Evolutionary conservation across 1,284 basidiomycete genomes (phyloP).

Genomic region (Puccinia hordei): DNA sequence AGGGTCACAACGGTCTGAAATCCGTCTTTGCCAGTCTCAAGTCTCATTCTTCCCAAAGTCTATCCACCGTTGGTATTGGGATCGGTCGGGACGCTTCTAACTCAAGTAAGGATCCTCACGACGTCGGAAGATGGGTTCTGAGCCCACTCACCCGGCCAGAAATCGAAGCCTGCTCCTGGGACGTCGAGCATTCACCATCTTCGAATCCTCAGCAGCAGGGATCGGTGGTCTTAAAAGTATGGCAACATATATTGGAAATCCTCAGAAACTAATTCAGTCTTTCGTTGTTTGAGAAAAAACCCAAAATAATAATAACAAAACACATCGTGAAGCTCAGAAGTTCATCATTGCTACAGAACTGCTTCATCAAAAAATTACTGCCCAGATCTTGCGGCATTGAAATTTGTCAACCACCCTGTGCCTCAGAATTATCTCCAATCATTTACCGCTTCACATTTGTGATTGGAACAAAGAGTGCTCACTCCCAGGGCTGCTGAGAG

Average conservation of each 20-base stretch:
- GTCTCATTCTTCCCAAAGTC: not conserved
- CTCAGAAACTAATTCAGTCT: not conserved
- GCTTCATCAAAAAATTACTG: no score
- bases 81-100: slow-evolving; percentile 29
- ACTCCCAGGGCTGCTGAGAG: no score
- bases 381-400: no score
- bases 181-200: not conserved
- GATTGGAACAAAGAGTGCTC: no score
- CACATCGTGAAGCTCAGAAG: no score
- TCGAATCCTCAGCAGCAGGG: not conserved
- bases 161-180: slow-evolving; percentile 35
- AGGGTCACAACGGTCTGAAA: slow-evolving; percentile 31
- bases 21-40: slow-evolving; percentile 28
- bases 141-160: slow-evolving; percentile 21
- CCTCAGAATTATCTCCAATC: no score
- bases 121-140: slow-evolving; percentile 33
- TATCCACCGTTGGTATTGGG: slow-evolving; percentile 21
- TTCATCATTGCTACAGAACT: no score
- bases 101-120: not conserved
- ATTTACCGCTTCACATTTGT: no score
- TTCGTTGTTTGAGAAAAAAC: no score
- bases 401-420: no score
- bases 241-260: slow-evolving; percentile 3
- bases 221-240: slow-evolving; percentile 21
- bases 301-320: no score